phyloP scores from a whole-genome alignment of 2,329 filamentous ascomycete genomes.

The Neopestalotiopsis rosae region DNA sequence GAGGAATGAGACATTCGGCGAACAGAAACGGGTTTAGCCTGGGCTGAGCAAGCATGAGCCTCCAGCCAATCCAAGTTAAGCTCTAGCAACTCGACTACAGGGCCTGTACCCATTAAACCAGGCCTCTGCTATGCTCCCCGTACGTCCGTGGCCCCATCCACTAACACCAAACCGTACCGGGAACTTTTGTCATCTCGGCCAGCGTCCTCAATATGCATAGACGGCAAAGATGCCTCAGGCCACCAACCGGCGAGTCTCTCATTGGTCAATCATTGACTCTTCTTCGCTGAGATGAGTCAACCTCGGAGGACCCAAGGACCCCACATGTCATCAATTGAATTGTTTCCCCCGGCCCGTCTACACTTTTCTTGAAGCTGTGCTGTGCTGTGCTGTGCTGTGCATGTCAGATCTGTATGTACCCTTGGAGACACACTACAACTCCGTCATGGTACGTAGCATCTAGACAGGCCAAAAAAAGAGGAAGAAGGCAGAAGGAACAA shows the following conservation, averaged over 20 bases:
- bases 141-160: not conserved
- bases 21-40: constrained; percentile 16
- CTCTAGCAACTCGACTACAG: not conserved
- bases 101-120: not conserved
- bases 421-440: too few species aligned
- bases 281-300: constrained; percentile 17
- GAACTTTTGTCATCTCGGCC: constrained; percentile 3
- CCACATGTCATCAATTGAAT: constrained; percentile 13
- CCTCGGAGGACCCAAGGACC: not conserved
- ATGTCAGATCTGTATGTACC: not conserved
- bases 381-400: not conserved
- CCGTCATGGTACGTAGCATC: not conserved
- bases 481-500: too few species aligned
- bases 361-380: not conserved
- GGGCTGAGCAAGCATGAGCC: constrained; percentile 1
- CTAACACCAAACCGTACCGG: constrained; percentile 6
- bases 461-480: too few species aligned
- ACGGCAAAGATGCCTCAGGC: constrained; percentile 18
- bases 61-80: constrained; percentile 9
- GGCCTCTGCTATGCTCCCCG: not conserved
- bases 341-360: not conserved
- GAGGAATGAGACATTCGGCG: constrained; percentile 19
- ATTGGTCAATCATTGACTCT: constrained; percentile 15
- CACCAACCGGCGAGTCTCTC: constrained; percentile 3
- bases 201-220: not conserved